Evolutionary conservation across 352 stramenopile species (phyloP), one percentile per base, ranked within the genome.

Genomic region (Globisporangium solare): DNA sequence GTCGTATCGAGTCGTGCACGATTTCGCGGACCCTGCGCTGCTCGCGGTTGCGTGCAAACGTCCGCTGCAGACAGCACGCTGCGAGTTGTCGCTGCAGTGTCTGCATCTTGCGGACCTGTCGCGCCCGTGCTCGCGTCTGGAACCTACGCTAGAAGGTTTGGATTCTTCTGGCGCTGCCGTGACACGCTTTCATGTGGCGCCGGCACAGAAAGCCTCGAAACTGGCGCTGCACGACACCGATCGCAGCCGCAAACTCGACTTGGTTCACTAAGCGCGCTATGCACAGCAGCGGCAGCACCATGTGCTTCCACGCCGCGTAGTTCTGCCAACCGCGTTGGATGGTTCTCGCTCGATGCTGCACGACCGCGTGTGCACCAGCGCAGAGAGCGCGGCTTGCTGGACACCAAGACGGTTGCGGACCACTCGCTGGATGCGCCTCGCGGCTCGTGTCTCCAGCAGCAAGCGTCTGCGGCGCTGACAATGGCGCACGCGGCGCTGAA

Each of bases 41-140:
- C 22, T 85, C 56, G 2, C 53, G 58, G 15, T 66, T 70, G 12
- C 61, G 68, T 22, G 52, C 60, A 24, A 76, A 86, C 12, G 71
- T 71, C 13, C 69, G 68, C 53, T 91, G 78, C 4, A 91, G 61
- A 49, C 61, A 76, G n/a, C 59, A 71, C 0, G 72, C 78, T 12
- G 78, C 78, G n/a, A 81, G 46, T 6, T 70, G 27, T 5, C 50
- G 71, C 0, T 41, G 49, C 6, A 85, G 41, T 2, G 54, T 32
- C 14, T 64, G 37, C 56, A 74, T 67, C 11, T 60, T 57, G 21
- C 76, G 70, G 4, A 64, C 47, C 35, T 65, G 6, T 13, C 71
- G 59, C 35, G 59, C 68, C 18, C n/a, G 1, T 35, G 39, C 10
- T 45, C 63, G 64, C 15, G 45, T 39, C 3, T 24, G 14, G 7